Evolutionary conservation across 176 grass and related monocot genomes (phyloP).

Genomic region (Chloris gayana): DNA sequence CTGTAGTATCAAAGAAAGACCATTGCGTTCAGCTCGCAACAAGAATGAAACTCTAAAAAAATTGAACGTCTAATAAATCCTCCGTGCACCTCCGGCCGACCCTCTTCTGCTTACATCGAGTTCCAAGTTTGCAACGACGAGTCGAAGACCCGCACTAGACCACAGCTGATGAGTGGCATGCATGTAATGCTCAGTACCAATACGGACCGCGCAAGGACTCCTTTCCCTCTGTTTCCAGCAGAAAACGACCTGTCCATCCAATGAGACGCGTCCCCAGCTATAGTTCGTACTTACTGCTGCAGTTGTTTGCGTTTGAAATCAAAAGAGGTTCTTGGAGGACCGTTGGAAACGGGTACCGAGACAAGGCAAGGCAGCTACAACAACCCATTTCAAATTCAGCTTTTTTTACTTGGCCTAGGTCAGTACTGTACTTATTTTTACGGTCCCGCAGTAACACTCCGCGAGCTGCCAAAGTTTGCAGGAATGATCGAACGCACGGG

Average conservation of each 20-base stretch:
- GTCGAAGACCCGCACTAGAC: not conserved
- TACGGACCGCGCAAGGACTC: not conserved
- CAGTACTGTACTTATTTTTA: not conserved
- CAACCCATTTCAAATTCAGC: not conserved
- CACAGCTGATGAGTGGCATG: not conserved
- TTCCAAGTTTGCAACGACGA: too few relatives aligned
- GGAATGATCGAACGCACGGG: not conserved
- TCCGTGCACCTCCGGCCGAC: not conserved
- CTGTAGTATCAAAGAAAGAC: too few relatives aligned
- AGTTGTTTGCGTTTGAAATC: not conserved
- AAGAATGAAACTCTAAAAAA: too few relatives aligned
- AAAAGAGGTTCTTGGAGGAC: not conserved
- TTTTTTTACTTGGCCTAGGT: not conserved
- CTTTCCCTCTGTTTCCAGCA: not conserved
- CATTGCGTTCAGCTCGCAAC: too few relatives aligned
- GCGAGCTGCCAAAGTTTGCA: not conserved
- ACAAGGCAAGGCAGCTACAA: not conserved
- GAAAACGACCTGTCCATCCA: not conserved
- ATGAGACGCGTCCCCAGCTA: too few relatives aligned
- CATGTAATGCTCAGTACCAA: not conserved
- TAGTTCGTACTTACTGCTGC: too few relatives aligned
- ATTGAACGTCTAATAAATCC: too few relatives aligned
- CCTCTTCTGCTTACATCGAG: too few relatives aligned
- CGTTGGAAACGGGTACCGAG: not conserved
- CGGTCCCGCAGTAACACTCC: not conserved